These are phyloP conservation scores for Ceratobasidium papillatum DNA, from an alignment of 1,284 basidiomycete species.

Conservation along the genomic window DNA sequence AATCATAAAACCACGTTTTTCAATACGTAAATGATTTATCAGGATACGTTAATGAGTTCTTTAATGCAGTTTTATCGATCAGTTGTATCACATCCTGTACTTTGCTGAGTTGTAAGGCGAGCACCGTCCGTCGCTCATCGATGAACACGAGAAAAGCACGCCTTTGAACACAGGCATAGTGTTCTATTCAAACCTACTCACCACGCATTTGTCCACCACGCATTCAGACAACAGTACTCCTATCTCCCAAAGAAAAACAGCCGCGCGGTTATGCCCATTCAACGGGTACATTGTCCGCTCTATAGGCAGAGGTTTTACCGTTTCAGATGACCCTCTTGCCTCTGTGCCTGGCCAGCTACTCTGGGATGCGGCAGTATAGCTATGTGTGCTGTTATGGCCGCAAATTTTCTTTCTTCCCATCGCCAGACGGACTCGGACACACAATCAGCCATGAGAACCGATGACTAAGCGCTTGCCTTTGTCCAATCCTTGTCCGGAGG, in stretches of 20 bases:
- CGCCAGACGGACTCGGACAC: not conserved
- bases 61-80: not conserved
- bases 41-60: not conserved
- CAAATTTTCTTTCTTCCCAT: conserved; percentile 10
- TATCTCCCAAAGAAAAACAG: not conserved
- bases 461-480: conserved; percentile 20
- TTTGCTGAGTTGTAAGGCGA: not conserved
- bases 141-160: not conserved
- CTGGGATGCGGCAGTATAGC: not conserved
- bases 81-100: not conserved
- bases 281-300: not conserved
- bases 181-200: not conserved
- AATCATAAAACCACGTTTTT: not conserved
- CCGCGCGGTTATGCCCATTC: not conserved
- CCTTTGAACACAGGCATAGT: not conserved
- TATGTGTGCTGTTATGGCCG: conserved; percentile 20
- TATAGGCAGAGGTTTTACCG: not conserved
- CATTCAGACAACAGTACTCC: not conserved
- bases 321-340: not conserved
- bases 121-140: not conserved
- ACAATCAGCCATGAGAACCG: not conserved
- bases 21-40: not conserved
- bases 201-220: not conserved
- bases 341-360: not conserved
- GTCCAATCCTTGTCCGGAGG: conserved; percentile 25